These are phyloP conservation scores for Eucalyptus victrix DNA, from an alignment of 345 rosid species.

Conservation along the genomic window DNA sequence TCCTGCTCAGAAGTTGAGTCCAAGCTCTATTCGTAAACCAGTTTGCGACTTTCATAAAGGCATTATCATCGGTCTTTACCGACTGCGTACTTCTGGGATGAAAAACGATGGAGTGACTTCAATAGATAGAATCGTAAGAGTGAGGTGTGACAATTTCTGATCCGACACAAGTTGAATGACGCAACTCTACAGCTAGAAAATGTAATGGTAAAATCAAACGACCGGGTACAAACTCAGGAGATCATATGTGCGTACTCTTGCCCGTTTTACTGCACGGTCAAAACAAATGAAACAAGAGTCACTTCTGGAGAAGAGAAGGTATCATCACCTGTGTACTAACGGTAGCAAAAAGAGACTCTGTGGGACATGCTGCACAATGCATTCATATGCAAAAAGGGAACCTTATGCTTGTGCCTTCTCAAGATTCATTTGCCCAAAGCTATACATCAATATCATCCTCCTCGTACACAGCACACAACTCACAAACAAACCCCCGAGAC, in stretches of 20 bases:
- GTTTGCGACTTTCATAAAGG: not conserved
- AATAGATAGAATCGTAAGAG: not conserved
- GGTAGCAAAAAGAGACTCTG: not conserved
- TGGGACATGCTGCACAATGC: not conserved
- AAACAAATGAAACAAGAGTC: not conserved
- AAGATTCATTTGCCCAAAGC: not conserved
- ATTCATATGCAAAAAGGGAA: not conserved
- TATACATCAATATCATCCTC: not conserved
- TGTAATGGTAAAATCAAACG: not conserved
- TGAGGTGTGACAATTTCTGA: not conserved
- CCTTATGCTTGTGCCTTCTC: not conserved
- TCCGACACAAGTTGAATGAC: not conserved
- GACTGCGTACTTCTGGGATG: not conserved
- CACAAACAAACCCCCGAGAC: conserved; percentile 31
- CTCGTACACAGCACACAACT: conserved; percentile 16
- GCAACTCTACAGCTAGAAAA: not conserved
- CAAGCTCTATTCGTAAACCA: not conserved
- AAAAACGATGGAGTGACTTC: not conserved
- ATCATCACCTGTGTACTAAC: not conserved
- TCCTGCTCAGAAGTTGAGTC: not conserved
- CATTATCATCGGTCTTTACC: not conserved
- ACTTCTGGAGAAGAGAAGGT: not conserved
- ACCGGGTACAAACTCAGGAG: not conserved
- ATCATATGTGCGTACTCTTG: not conserved
- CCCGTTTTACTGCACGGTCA: not conserved